Conservation (phyloP, 2,329 filamentous ascomycete genomes). For the Pyrenochaeta sp. region DNA sequence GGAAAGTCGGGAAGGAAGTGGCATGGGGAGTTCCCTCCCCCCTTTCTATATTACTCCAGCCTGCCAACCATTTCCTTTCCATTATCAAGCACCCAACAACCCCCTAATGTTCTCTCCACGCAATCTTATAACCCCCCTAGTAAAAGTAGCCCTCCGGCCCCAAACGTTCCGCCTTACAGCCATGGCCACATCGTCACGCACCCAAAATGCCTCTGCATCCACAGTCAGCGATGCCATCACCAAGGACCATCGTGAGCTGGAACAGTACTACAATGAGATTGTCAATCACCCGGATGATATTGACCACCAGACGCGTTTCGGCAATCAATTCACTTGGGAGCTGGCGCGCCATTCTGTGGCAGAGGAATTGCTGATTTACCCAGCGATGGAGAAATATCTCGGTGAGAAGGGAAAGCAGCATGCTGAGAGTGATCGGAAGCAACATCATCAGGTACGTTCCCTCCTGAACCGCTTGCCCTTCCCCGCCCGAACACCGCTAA, state of each 20-base stretch:
- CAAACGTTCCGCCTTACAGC: slow-evolving; percentile 3
- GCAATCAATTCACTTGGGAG: slow-evolving; percentile 63
- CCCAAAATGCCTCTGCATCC: neutral
- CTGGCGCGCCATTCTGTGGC: slow-evolving; percentile 60
- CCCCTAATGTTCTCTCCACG: slow-evolving; percentile 13
- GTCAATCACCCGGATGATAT: slow-evolving; percentile 45
- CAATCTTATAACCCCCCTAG: slow-evolving; percentile 7
- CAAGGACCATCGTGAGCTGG: slow-evolving; percentile 52
- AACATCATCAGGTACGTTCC: slow-evolving; percentile 40
- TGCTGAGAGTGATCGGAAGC: slow-evolving; percentile 41
- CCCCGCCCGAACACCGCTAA: neutral
- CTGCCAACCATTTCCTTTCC: too few species aligned
- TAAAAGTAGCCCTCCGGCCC: slow-evolving; percentile 13
- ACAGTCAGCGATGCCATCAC: slow-evolving; percentile 50
- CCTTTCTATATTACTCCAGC: too few species aligned
- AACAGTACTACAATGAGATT: slow-evolving; percentile 54
- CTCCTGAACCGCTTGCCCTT: neutral
- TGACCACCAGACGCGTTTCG: slow-evolving; percentile 54
- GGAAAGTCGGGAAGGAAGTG: too few species aligned
- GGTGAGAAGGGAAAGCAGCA: slow-evolving; percentile 37
- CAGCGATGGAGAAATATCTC: slow-evolving; percentile 47
- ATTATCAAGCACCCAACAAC: neutral
- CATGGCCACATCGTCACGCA: slow-evolving; percentile 7
- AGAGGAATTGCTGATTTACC: slow-evolving; percentile 56
- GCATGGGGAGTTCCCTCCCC: too few species aligned